These are phyloP conservation scores for Penicillium verhagenii DNA, from an alignment of 495 filamentous ascomycete genomes.

Conservation along the genomic window DNA sequence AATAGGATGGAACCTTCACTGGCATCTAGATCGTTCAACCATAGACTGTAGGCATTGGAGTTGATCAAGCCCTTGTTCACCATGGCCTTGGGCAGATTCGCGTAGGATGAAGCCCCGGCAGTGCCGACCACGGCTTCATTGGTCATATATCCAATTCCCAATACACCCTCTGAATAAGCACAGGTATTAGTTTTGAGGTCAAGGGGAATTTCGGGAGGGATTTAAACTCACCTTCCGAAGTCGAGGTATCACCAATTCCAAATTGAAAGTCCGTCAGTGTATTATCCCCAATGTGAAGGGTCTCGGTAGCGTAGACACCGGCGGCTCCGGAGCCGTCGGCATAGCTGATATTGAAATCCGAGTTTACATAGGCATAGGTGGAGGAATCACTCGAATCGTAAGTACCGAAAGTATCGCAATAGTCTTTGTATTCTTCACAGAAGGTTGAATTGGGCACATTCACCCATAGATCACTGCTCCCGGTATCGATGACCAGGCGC, in stretches of 20 bases:
- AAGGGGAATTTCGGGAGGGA: background rate
- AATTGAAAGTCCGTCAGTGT: conserved; percentile 72
- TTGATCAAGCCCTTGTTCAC: conserved; percentile 67
- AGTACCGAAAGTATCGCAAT: conserved; percentile 60
- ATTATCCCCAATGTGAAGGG: conserved; percentile 62
- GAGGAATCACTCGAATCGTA: conserved; percentile 74
- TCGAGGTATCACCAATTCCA: conserved; percentile 77
- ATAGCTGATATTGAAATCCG: conserved; percentile 88
- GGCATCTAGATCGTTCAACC: conserved; percentile 56
- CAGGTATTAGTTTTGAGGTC: background rate
- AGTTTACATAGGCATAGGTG: conserved; percentile 74
- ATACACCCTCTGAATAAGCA: conserved; percentile 72
- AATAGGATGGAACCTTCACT: conserved; percentile 83
- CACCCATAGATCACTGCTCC: conserved; percentile 88
- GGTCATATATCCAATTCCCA: conserved; percentile 84
- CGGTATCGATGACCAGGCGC: conserved; percentile 74
- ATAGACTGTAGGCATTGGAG: conserved; percentile 76
- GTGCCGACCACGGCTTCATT: conserved; percentile 78
- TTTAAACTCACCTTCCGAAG: conserved; percentile 44
- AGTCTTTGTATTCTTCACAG: conserved; percentile 45
- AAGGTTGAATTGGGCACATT: conserved; percentile 65
- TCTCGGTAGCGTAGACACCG: conserved; percentile 86
- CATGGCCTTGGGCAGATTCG: conserved; percentile 77
- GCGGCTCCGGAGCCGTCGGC: conserved; percentile 77
- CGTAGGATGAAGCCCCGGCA: conserved; percentile 59